Evolutionary conservation across 805 yeast species (phyloP), one percentile per base, ranked within the genome.

Genomic region (Starmerella stigmatis): DNA sequence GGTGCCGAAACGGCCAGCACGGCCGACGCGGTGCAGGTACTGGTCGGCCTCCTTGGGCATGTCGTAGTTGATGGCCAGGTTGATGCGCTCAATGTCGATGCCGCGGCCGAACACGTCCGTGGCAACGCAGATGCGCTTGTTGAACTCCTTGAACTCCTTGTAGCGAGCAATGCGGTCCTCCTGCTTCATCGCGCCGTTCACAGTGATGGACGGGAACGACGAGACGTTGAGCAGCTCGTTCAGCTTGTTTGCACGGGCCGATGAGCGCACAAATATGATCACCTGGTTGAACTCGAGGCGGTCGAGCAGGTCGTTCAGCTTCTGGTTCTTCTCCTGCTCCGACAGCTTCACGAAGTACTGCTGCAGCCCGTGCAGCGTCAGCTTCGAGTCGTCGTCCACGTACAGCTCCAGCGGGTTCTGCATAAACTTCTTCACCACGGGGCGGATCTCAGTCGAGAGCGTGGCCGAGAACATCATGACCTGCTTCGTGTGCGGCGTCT

Each of bases 1-100:
- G 64, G 98, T 89, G 73, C 98, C 98, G 61, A 89, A 89, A 76
- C 98, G 88, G 71, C 98, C 98, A 57, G 98, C 98, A 78, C 98
- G 86, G 64, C 98, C 98, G 53, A 89, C 98, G 73, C 98, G 86
- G 74, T 89, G 98, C 65, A 89, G 77, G 70, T 92, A 89, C 69
- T 92, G 96, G 68, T 89, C 97, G 54, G 97, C 95, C 71, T 88
- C 96, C 55, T 68, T 73, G 58, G 98, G 96, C 73, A 89, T 72
- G 69, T 89, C 98, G 69, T 89, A 89, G 74, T 89, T 92, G 73
- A 89, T 86, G 51, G 98, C 98, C 66, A 89, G 71, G 71, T 89
- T 89, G 70, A 89, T 89, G 72, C 98, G 86, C 75, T 89, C 98
- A 57, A 89, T 89, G 76, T 89, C 98, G 61, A 89, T 92, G 74